Evolutionary conservation across 306 rosid species (phyloP), one percentile per base, ranked within the genome.

Genomic region (Psophocarpus tetragonolobus): DNA sequence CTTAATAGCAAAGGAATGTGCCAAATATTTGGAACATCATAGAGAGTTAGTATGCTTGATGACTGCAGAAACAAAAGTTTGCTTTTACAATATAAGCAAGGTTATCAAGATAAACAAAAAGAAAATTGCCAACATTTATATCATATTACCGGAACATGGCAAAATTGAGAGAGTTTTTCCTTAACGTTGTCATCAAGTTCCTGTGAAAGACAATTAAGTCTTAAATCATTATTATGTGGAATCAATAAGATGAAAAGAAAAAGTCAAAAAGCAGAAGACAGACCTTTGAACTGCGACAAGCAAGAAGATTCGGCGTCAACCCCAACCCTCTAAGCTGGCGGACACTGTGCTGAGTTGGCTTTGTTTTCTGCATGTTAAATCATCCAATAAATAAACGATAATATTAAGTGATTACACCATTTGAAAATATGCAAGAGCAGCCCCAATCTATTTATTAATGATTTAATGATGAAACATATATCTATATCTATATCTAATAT

Each of bases 11-110:
- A 73, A 81, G 98, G 98, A 85, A 94, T 84, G 84, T 90, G 97
- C 98, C 98, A 94, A 69, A 94, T 94, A 83, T 94, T 94, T 71
- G 97, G 88, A 80, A 94, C 98, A 62, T 94, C 98, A 57, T 89
- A 88, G 18, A 94, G 93, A 38, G 94, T 88, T 62, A 94, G 86
- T 80, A 94, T 84, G 80, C 85, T 90, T 36, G 87, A 87, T 39
- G 68, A 86, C 98, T 94, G 90, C 80, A 83, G 76, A 71, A 11
- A 48, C 53, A 45, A 73, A 41, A 32, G 24, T 10, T 74, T 61
- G 8, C 38, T 78, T 67, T 75, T 75, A 51, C 63, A 73, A 71
- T 17, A 18, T 29, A 44, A 23, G 54, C 24, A 42, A 76, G 20
- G 64, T 26, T 39, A 24, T 18, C 56, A 38, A 50, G 24, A 57